A percentile compares a stretch with the other conserved stretches of the same genome.
These are phyloP conservation scores for Neospora caninum DNA, from an alignment of 169 alveolate genomes.

Conservation along the genomic window DNA sequence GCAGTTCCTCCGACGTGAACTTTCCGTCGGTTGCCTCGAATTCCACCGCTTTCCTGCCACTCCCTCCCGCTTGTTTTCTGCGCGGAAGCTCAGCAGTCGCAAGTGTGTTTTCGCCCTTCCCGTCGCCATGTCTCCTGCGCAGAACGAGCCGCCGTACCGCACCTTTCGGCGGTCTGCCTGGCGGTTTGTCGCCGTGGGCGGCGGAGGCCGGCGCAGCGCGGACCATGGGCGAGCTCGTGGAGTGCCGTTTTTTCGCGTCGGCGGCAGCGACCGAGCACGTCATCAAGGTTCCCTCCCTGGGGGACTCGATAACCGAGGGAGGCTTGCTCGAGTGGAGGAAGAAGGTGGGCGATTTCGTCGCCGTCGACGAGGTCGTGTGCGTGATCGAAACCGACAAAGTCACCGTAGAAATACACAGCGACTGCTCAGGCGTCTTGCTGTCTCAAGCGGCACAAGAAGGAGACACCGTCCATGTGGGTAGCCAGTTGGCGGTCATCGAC, in stretches of 20 bases:
- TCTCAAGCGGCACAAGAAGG: slow-evolving; percentile 62
- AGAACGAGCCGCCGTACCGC: too few relatives aligned
- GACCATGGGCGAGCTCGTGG: too few relatives aligned
- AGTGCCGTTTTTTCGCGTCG: background rate
- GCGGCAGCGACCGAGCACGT: background rate
- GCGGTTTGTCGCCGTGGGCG: too few relatives aligned
- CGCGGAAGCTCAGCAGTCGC: too few relatives aligned
- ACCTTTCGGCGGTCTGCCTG: too few relatives aligned
- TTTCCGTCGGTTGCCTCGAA: too few relatives aligned
- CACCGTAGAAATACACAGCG: slow-evolving; percentile 60
- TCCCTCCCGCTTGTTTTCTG: too few relatives aligned
- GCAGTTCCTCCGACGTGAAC: too few relatives aligned
- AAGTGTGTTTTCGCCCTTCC: too few relatives aligned
- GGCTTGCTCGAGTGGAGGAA: slow-evolving; percentile 82
- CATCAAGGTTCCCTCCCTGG: slow-evolving; percentile 82
- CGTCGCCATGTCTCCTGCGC: too few relatives aligned
- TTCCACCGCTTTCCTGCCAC: too few relatives aligned
- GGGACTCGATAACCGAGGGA: slow-evolving; percentile 90
- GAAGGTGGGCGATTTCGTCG: slow-evolving; percentile 88
- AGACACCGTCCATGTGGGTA: slow-evolving; percentile 55
- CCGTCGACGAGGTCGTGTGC: slow-evolving; percentile 92
- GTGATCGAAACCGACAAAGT: slow-evolving; percentile 95
- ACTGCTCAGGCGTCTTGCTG: slow-evolving; percentile 42
- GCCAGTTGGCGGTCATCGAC: slow-evolving; percentile 51
- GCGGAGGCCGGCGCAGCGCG: too few relatives aligned